Percentiles rank a stretch among this genome's conserved stretches.
Evolutionary conservation across 2,329 filamentous ascomycete species (phyloP).

Genomic region (Stachybotrys chartarum): DNA sequence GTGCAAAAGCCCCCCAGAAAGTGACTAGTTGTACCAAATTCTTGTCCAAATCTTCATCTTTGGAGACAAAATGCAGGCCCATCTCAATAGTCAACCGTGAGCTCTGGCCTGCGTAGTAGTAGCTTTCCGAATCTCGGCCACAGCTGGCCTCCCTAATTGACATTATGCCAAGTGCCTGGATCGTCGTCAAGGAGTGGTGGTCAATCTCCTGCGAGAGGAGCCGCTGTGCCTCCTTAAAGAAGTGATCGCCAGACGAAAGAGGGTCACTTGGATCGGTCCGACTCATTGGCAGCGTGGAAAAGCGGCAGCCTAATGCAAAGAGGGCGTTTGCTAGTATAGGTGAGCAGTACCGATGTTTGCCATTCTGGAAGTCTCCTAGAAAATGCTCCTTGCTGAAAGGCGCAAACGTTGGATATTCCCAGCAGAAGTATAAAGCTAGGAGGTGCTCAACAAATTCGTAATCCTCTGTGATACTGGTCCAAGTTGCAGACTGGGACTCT

Average conservation of each 20-base stretch:
- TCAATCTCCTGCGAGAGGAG: conserved; percentile 51
- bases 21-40: conserved; percentile 52
- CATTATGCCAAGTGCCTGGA: conserved; percentile 71
- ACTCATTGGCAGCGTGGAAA: conserved; percentile 58
- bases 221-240: conserved; percentile 62
- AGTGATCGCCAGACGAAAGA: conserved; percentile 63
- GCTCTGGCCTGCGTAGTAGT: conserved; percentile 65
- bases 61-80: conserved; percentile 52
- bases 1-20: conserved; percentile 55
- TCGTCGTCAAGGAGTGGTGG: conserved; percentile 59
- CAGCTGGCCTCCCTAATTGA: conserved; percentile 67
- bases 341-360: conserved; percentile 59
- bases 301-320: conserved; percentile 59
- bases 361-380: conserved; percentile 55
- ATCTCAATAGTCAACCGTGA: conserved; percentile 66
- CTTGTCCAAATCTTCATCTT: conserved; percentile 44
- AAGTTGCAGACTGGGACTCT: conserved; percentile 36
- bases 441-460: conserved; percentile 53
- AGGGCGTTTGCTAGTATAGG: conserved; percentile 59
- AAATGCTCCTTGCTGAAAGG: conserved; percentile 67
- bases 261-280: conserved; percentile 55
- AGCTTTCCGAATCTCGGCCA: conserved; percentile 65
- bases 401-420: conserved; percentile 69
- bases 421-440: conserved; percentile 64
- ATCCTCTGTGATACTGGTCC: conserved; percentile 57